Evolutionary conservation across 345 rosid genomes (phyloP), one percentile per base, ranked within the genome.

Genomic region (Camelina sativa): DNA sequence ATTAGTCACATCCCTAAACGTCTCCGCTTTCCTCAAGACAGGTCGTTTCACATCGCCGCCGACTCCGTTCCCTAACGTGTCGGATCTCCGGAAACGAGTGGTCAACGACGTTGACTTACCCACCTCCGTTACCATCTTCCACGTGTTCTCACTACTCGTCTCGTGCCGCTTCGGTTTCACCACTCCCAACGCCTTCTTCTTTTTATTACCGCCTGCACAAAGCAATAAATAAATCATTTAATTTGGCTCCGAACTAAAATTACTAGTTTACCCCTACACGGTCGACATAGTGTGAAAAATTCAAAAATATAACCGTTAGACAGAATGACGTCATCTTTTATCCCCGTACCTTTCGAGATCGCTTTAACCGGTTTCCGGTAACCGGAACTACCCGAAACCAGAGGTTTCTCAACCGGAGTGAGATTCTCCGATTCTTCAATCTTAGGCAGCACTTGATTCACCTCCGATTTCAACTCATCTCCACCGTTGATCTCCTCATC

Each of bases 1-100:
- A 34, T 84, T 87, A 19, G 92, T 86, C 72, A 89, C 71, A 76
- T 88, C 96, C 75, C 65, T 81, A 67, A 88, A 88, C 43, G 96
- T 88, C 87, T 78, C 84, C 71, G 89, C 76, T 62, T 91, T 84
- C 84, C 76, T 84, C 82, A 76, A 72, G 11, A 70, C 71, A 10
- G 20, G 62, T 28, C 30, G 30, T 59, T 66, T 7, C 3, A 25
- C 11, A 28, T 71, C 72, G 0, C 80, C 28, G 7, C 8, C 64
- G 19, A 22, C 58, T 2, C 5, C 63, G 62, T 43, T 8, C 2
- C 17, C 37, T 5, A 32, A 6, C 41, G 85, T 78, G 62, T 80
- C 85, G 23, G 84, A 79, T 38, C 81, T 86, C 83, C 85, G 80
- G 66, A 13, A 64, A 76, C 83, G 86, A 79, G 84, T 61, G 15